Evolutionary conservation across 768 basidiomycete genomes (phyloP), one percentile per base, ranked within the genome.

Genomic region (Lentinula boryana): DNA sequence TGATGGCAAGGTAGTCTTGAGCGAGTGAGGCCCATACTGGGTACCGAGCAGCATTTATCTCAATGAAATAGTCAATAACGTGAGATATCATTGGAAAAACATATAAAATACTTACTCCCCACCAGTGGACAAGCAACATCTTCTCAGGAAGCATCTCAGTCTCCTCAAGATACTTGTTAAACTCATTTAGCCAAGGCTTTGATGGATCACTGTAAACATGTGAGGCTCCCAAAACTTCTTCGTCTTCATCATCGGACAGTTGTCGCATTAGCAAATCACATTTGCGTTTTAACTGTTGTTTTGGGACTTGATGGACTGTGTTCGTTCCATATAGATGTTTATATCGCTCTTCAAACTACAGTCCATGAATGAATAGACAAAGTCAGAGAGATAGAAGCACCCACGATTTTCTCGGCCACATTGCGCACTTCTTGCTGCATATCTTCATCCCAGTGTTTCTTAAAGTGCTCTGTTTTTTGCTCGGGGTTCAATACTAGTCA

Each of bases 21-120:
- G 76, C 74, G 1, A 78, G 66, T 0, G 72, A 73, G 0, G 70
- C 71, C 75, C 74, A 77, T 0, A 68, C 67, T 2, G 70, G 74
- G 61, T 72, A 72, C 2, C 65, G 61, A 3, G 40, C 32, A 4
- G 65, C 50, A 63, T 75, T 72, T 1, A 63, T 31, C 71, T 72
- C 5, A 36, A 10, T 5, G 10, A 36, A 36, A 10, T 5, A 5
- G 5, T 32, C 18, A 36, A 16, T 44, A 32, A 46, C 16, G n/a
- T n/a, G n/a, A 43, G 23, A 15, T 15, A 27, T 38, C 8, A 8
- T 48, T 9, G 32, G 15, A 49, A 55, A 10, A 3, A 36, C 50
- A 58, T 41, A 49, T 12, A 48, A 33, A 40, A 50, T 15, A 71
- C 70, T 54, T 65, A 78, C 70, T 15, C 71, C 73, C 75, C 73